Percentiles rank a stretch among this genome's conserved stretches.
These are phyloP conservation scores for Arthrobotrys iridis DNA, from an alignment of 2,329 filamentous ascomycete species.

Conservation along the genomic window DNA sequence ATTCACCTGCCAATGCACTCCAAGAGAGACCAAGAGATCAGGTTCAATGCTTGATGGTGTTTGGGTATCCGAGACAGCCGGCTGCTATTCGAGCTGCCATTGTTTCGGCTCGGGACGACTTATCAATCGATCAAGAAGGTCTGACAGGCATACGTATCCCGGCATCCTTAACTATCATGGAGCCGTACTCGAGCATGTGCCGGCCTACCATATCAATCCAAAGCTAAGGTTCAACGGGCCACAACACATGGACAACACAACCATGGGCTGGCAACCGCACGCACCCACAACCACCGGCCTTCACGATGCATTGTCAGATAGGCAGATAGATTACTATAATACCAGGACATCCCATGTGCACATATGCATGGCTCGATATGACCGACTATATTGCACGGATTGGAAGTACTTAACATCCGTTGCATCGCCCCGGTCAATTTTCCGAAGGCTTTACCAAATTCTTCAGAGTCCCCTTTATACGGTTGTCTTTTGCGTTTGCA, in stretches of 20 bases:
- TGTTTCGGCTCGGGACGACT: conserved; percentile 22
- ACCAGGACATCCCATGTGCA: too few species aligned
- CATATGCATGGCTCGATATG: too few species aligned
- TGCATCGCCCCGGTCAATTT: not conserved
- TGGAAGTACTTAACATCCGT: not conserved
- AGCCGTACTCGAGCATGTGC: too few species aligned
- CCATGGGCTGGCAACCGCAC: too few species aligned
- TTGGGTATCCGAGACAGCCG: not conserved
- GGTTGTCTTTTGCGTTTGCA: too few species aligned
- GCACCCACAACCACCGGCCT: too few species aligned
- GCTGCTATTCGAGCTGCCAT: conserved; percentile 1
- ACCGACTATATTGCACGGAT: too few species aligned
- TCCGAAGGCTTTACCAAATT: not conserved
- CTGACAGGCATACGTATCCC: not conserved
- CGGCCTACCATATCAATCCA: too few species aligned
- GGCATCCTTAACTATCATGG: conserved; percentile 1
- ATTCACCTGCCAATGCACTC: not conserved
- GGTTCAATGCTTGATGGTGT: not conserved
- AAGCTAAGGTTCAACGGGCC: too few species aligned
- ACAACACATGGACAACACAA: too few species aligned
- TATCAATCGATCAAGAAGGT: conserved; percentile 17
- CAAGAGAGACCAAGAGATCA: not conserved
- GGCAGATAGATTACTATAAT: too few species aligned
- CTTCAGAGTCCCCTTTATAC: not conserved
- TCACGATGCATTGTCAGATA: too few species aligned